Evolutionary conservation across 148 eudicot genomes (phyloP), one percentile per base, ranked within the genome.

Genomic region (Fagopyrum homotropicum): DNA sequence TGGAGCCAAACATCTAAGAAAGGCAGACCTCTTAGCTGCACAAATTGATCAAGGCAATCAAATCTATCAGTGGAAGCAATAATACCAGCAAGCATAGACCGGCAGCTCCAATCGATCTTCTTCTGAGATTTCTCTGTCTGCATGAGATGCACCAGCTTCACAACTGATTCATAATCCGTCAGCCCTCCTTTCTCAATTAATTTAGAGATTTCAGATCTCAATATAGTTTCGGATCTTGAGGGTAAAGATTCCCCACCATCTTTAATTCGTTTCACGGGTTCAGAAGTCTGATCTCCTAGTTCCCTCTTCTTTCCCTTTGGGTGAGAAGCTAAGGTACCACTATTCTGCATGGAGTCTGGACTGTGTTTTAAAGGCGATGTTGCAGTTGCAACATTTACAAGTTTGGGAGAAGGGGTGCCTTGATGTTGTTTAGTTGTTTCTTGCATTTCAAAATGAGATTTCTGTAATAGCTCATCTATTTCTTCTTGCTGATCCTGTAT

Each of bases 1-100:
- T 92, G 97, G 0, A 95, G 90, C 97, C 97, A 92, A 54, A 84
- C 96, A 85, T 95, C 90, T 52, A 95, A 76, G 52, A 95, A 86
- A 61, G 84, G 84, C 77, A 95, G 77, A 66, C 97, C 97, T 85
- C 80, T 82, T 9, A 86, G 88, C 80, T 92, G 93, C 72, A 95
- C 89, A 83, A 95, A 95, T 79, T 80, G 80, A 79, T 68, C 76
- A 15, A 92, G 91, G 84, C 91, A 95, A 80, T 95, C 98, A 75
- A 81, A 73, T 78, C 75, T 92, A 6, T 92, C 96, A 2, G 97
- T 95, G 47, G 85, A 85, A 75, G 96, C 93, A 59, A 95, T 78
- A 26, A 90, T 85, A 75, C 85, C 88, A 73, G 86, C 91, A 30
- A 95, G 88, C 85, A 95, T 79, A 40, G 85, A 82, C 47, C 89